Evolutionary conservation across 2,329 filamentous ascomycete species (phyloP).

Genomic region (Metarhizium robertsii): DNA sequence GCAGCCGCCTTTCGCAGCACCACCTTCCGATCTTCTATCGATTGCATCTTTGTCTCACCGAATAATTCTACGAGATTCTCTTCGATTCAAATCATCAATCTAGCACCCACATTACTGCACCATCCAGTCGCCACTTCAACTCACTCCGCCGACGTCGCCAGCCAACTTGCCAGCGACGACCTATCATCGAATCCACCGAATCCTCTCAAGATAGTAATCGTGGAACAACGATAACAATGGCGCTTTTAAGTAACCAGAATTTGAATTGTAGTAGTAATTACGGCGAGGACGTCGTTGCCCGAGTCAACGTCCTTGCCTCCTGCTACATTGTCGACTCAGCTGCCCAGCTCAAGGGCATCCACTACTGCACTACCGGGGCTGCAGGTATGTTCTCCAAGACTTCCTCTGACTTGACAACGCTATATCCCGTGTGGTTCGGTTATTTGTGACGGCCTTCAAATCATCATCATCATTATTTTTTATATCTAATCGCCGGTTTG

Average conservation of each 20-base stretch:
- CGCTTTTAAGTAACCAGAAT: slow-evolving; percentile 63
- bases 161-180: not conserved
- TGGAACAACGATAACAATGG: slow-evolving; percentile 34
- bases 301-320: slow-evolving; percentile 75
- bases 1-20: not conserved
- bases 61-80: not conserved
- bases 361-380: slow-evolving; percentile 91
- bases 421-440: not conserved
- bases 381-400: slow-evolving; percentile 45
- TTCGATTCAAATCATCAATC: not conserved
- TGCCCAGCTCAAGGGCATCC: slow-evolving; percentile 69
- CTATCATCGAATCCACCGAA: not conserved
- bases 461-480: not conserved
- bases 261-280: slow-evolving; percentile 68
- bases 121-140: not conserved
- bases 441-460: not conserved
- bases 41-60: not conserved
- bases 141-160: not conserved
- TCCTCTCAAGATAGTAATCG: slow-evolving; percentile 13
- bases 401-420: not conserved
- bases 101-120: not conserved
- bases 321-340: slow-evolving; percentile 78
- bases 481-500: not conserved
- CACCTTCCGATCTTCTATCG: not conserved
- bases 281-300: slow-evolving; percentile 55